Evolutionary conservation across 345 rosid species (phyloP).

Genomic region (Lepidium didymum): DNA sequence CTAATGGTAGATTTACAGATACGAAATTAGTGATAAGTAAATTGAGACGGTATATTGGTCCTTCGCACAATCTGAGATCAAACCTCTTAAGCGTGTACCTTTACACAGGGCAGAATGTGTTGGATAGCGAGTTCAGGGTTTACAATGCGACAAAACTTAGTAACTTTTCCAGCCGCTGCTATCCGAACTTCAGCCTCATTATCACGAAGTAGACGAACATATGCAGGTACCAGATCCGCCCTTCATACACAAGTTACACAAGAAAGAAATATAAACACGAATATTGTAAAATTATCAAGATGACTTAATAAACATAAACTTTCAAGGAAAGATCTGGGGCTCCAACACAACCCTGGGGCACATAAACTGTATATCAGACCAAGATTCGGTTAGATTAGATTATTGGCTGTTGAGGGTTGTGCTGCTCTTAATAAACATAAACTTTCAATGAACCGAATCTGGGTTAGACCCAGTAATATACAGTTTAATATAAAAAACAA

Average conservation of each 20-base stretch:
- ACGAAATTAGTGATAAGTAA: background rate
- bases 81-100: slow-evolving; percentile 39
- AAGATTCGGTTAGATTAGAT: slow-evolving; percentile 94
- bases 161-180: slow-evolving; percentile 96
- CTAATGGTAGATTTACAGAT: slow-evolving; percentile 27
- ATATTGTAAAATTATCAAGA: background rate
- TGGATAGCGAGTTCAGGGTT: slow-evolving; percentile 82
- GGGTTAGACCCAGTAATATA: too few relatives aligned
- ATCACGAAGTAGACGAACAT: slow-evolving; percentile 87
- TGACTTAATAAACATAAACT: background rate
- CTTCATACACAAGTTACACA: slow-evolving; percentile 30
- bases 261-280: background rate
- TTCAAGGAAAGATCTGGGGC: too few relatives aligned
- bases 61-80: background rate
- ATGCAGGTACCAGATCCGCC: slow-evolving; percentile 86
- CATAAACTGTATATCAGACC: slow-evolving; percentile 76
- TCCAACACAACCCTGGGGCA: too few relatives aligned
- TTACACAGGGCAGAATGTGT: slow-evolving; percentile 82
- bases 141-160: slow-evolving; percentile 85
- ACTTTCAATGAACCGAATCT: too few relatives aligned
- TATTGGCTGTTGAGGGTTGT: slow-evolving; percentile 95
- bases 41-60: background rate
- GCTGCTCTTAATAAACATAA: slow-evolving; percentile 46
- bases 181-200: slow-evolving; percentile 98
- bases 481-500: background rate